Percentiles rank a stretch among this genome's conserved stretches.
Conservation (phyloP, 257 asterid genomes). For the Jasminum sambac region DNA sequence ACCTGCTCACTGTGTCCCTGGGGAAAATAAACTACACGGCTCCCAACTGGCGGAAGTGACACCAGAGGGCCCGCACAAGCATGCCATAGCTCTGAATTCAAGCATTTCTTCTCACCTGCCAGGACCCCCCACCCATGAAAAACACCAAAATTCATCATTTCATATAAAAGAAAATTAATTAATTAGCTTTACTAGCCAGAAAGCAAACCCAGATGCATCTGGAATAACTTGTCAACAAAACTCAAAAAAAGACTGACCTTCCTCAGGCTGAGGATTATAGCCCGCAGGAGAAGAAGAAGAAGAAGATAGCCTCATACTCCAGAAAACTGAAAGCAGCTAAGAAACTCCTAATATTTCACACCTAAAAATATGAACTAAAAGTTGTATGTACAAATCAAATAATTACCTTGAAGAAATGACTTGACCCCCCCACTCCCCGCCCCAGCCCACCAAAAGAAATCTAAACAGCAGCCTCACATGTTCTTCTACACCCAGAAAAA, state of each 20-base stretch:
- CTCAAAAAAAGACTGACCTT: slow-evolving; percentile 41
- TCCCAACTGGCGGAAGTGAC: slow-evolving; percentile 82
- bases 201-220: slow-evolving; percentile 13
- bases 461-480: slow-evolving; percentile 15
- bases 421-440: slow-evolving; percentile 46
- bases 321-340: slow-evolving; percentile 28
- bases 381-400: not conserved
- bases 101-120: slow-evolving; percentile 83
- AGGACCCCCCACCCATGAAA: slow-evolving; percentile 13
- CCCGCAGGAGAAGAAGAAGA: slow-evolving; percentile 47
- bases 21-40: slow-evolving; percentile 87
- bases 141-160: not conserved
- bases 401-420: slow-evolving; percentile 13
- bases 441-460: slow-evolving; percentile 33
- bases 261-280: slow-evolving; percentile 67
- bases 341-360: slow-evolving; percentile 24
- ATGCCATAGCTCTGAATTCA: slow-evolving; percentile 97
- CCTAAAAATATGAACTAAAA: slow-evolving; percentile 27
- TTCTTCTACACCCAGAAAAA: slow-evolving; percentile 49
- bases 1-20: slow-evolving; percentile 99
- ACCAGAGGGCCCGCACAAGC: slow-evolving; percentile 97
- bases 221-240: not conserved
- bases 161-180: not conserved
- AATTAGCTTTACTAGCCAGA: slow-evolving; percentile 5
- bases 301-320: slow-evolving; percentile 76